Evolutionary conservation across 2,329 filamentous ascomycete species (phyloP).

Genomic region (Massarina eburnea): DNA sequence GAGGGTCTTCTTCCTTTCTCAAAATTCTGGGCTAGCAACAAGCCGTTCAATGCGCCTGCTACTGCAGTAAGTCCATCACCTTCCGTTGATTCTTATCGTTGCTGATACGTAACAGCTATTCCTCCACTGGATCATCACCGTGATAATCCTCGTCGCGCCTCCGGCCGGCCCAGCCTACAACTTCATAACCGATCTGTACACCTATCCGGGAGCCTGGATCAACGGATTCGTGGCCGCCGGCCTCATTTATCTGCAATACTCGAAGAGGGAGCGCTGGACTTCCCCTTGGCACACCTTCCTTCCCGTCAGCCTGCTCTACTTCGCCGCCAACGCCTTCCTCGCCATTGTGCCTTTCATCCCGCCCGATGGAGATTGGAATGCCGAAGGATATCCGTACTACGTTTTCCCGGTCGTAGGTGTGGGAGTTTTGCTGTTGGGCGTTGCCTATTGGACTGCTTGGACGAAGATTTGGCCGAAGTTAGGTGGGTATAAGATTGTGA

Average conservation of each 20-base stretch:
- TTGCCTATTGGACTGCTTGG: conserved; percentile 37
- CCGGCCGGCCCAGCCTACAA: conserved; percentile 70
- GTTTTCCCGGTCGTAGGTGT: conserved; percentile 49
- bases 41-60: conserved; percentile 64
- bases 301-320: conserved; percentile 40
- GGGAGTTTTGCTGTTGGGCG: conserved; percentile 41
- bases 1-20: conserved; percentile 69
- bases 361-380: conserved; percentile 45
- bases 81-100: background rate
- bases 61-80: conserved; percentile 22
- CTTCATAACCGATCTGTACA: conserved; percentile 61
- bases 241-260: conserved; percentile 40
- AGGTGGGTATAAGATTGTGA: conserved; percentile 35
- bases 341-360: conserved; percentile 47
- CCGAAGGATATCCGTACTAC: conserved; percentile 48
- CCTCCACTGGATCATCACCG: conserved; percentile 66
- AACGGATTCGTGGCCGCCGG: conserved; percentile 40
- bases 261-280: conserved; percentile 35
- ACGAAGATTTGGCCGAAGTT: conserved; percentile 26
- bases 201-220: conserved; percentile 42
- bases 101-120: conserved; percentile 47
- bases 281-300: conserved; percentile 44
- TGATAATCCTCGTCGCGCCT: conserved; percentile 66
- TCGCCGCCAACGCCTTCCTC: conserved; percentile 46
- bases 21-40: conserved; percentile 68